phyloP scores from a whole-genome alignment of 345 rosid species.

The Linum tenue region DNA sequence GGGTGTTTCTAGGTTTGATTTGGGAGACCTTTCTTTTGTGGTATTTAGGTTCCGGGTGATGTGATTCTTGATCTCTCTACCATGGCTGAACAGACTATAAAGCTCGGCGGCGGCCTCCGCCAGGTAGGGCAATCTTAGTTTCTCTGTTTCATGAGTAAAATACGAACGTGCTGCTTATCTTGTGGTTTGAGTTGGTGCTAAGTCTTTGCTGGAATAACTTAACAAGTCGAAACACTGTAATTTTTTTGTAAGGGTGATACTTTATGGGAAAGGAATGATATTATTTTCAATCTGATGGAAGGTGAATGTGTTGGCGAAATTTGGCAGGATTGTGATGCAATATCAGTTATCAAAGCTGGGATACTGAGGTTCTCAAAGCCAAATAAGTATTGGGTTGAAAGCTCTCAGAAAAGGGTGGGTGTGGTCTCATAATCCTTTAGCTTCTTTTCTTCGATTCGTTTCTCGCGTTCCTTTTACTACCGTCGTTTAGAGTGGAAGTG shows the following conservation, averaged over 20 bases:
- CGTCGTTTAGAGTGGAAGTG: not conserved
- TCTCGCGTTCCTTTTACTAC: not conserved
- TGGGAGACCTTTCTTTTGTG: not conserved
- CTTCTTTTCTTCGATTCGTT: not conserved
- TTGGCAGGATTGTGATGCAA: slow-evolving; percentile 52
- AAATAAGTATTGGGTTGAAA: slow-evolving; percentile 69
- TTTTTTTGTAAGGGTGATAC: not conserved
- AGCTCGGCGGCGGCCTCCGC: slow-evolving; percentile 83
- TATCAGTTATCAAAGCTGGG: slow-evolving; percentile 68
- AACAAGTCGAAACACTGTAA: not conserved
- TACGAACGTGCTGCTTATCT: slow-evolving; percentile 8
- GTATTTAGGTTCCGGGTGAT: slow-evolving; percentile 73
- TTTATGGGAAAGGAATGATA: not conserved
- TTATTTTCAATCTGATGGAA: not conserved
- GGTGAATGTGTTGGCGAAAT: not conserved
- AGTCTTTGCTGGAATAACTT: not conserved
- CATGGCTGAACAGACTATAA: slow-evolving; percentile 68
- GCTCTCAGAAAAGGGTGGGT: slow-evolving; percentile 78
- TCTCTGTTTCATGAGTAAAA: not conserved
- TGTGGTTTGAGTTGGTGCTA: not conserved
- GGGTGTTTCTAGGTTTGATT: not conserved
- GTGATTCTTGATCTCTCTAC: slow-evolving; percentile 63
- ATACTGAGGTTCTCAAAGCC: slow-evolving; percentile 61
- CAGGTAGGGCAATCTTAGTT: slow-evolving; percentile 35
- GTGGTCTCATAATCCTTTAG: not conserved